Evolutionary conservation across 1,284 basidiomycete species (phyloP).

Genomic region (Erythrobasidium hasegawianum): DNA sequence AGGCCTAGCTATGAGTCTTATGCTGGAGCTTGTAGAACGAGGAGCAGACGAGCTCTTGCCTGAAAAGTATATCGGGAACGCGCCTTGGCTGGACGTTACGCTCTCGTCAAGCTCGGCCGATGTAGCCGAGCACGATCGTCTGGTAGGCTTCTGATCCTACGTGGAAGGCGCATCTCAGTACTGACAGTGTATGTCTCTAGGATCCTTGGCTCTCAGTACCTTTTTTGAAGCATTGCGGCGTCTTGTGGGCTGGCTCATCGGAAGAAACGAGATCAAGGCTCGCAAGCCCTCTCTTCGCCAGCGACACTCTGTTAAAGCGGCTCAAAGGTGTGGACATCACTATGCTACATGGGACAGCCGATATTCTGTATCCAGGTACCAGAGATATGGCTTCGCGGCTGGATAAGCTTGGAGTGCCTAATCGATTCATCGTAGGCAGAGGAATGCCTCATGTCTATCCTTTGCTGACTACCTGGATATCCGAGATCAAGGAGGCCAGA

Average conservation of each 20-base stretch:
- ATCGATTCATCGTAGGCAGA: background rate
- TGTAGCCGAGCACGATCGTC: background rate
- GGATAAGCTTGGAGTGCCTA: background rate
- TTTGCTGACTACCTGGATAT: background rate
- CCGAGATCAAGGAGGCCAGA: slow-evolving; percentile 1
- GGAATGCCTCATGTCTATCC: slow-evolving; percentile 6
- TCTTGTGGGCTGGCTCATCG: background rate
- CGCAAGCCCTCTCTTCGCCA: background rate
- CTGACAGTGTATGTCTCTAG: background rate
- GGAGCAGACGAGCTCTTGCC: background rate
- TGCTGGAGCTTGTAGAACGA: background rate
- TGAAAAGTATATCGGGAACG: background rate
- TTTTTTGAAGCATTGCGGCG: background rate
- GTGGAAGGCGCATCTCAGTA: background rate
- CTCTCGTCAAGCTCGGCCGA: background rate
- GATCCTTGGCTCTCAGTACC: background rate
- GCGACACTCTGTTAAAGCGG: background rate
- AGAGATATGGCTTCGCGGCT: background rate
- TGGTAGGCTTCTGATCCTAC: background rate
- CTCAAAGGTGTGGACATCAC: background rate
- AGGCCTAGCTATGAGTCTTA: background rate
- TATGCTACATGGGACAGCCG: background rate
- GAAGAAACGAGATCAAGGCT: background rate
- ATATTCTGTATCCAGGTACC: background rate
- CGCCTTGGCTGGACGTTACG: slow-evolving; percentile 6